Conservation (phyloP, 495 filamentous ascomycete species). For the Penicillium fimorum region DNA sequence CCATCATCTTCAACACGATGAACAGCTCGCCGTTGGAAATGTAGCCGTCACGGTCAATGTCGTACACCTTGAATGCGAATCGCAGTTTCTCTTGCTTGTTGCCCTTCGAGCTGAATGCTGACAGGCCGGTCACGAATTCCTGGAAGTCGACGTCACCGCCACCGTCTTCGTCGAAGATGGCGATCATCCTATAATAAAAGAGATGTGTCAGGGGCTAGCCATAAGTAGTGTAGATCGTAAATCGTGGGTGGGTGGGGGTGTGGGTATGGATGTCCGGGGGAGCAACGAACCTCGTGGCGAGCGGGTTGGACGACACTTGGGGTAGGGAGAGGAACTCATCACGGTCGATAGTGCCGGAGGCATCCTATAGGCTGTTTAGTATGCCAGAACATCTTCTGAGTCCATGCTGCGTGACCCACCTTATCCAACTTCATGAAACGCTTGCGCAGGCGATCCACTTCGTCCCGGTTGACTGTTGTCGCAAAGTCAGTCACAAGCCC, state of each 20-base stretch:
- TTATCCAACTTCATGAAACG: constrained; percentile 99
- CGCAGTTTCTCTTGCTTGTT: constrained; percentile 98
- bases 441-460: constrained; percentile 92
- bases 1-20: constrained; percentile 99
- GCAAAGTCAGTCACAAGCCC: constrained; percentile 20
- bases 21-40: constrained; percentile 99
- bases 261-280: constrained; percentile 1
- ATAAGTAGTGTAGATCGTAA: neutral
- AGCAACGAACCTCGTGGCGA: constrained; percentile 75
- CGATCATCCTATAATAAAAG: constrained; percentile 76
- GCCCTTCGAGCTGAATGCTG: constrained; percentile 93
- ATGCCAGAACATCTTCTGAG: neutral
- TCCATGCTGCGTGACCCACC: constrained; percentile 45
- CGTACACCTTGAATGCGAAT: constrained; percentile 99
- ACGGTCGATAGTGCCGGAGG: constrained; percentile 96
- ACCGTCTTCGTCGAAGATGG: constrained; percentile 98
- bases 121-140: constrained; percentile 95
- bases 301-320: constrained; percentile 95
- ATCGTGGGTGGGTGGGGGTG: neutral
- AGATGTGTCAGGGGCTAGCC: constrained; percentile 1
- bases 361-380: constrained; percentile 61
- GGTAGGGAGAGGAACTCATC: constrained; percentile 97
- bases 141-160: constrained; percentile 98
- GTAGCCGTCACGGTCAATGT: constrained; percentile 97
- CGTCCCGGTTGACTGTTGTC: constrained; percentile 83